These are phyloP conservation scores for Raffaelea albimanens DNA, from an alignment of 2,329 filamentous ascomycete species.

Conservation along the genomic window DNA sequence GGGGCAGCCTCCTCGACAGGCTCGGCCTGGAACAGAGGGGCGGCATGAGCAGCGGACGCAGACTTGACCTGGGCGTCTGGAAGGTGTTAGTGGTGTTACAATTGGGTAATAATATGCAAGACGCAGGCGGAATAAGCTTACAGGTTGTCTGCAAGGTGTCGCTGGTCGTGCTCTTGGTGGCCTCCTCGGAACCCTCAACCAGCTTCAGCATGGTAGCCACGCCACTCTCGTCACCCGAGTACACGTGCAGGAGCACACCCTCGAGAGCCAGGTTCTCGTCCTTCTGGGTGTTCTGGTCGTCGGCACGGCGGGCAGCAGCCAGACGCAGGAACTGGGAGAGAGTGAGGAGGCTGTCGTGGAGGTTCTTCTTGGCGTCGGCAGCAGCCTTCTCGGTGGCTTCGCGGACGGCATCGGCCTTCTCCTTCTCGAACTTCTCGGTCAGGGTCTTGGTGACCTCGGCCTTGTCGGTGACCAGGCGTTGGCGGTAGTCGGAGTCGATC, in stretches of 20 bases:
- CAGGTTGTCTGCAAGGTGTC: slow-evolving; percentile 61
- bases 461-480: slow-evolving; percentile 48
- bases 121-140: slow-evolving; percentile 25
- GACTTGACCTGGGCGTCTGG: slow-evolving; percentile 51
- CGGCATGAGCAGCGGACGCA: slow-evolving; percentile 42
- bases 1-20: slow-evolving; percentile 21
- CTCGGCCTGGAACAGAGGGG: slow-evolving; percentile 25
- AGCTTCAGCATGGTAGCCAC: slow-evolving; percentile 70
- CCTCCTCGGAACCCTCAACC: slow-evolving; percentile 61
- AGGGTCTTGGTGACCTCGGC: slow-evolving; percentile 50
- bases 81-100: neutral
- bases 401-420: slow-evolving; percentile 42
- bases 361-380: slow-evolving; percentile 42
- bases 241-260: slow-evolving; percentile 68
- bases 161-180: slow-evolving; percentile 54
- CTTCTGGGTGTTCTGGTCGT: slow-evolving; percentile 52
- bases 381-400: slow-evolving; percentile 46
- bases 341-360: slow-evolving; percentile 57
- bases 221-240: slow-evolving; percentile 66
- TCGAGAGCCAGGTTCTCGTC: slow-evolving; percentile 77
- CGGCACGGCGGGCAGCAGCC: slow-evolving; percentile 64
- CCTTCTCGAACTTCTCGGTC: slow-evolving; percentile 40
- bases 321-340: slow-evolving; percentile 74
- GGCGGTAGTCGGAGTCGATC: slow-evolving; percentile 62
- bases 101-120: neutral